These are phyloP conservation scores for Infundibulicybe gibba DNA, from an alignment of 768 basidiomycete genomes.

Conservation along the genomic window DNA sequence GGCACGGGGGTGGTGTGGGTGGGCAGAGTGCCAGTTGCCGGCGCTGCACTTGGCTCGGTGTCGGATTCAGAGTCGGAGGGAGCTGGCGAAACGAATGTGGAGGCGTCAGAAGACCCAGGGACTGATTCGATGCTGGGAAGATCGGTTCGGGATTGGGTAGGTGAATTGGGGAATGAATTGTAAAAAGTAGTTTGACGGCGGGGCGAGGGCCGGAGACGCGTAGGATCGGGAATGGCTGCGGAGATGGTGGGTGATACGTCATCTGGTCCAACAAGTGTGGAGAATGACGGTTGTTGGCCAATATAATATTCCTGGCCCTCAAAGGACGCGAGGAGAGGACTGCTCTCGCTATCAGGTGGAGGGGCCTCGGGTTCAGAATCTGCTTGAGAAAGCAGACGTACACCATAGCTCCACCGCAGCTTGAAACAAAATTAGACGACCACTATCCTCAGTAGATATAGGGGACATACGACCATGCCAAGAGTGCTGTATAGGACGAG, in stretches of 20 bases:
- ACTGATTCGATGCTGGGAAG: conserved; percentile 25
- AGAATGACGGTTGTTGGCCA: not conserved
- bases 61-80: conserved; percentile 12
- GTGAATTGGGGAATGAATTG: conserved; percentile 66
- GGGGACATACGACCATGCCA: conserved; percentile 76
- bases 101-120: conserved; percentile 11
- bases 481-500: conserved; percentile 91
- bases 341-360: conserved; percentile 23
- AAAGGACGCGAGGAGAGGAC: conserved; percentile 29
- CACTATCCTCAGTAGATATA: not conserved
- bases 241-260: conserved; percentile 1
- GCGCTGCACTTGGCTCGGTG: conserved; percentile 9
- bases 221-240: not conserved
- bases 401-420: conserved; percentile 93
- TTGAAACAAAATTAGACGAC: conserved; percentile 17
- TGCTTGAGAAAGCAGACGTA: conserved; percentile 74
- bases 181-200: conserved; percentile 43
- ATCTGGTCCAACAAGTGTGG: conserved; percentile 7
- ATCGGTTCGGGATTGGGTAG: conserved; percentile 32
- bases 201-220: conserved; percentile 5
- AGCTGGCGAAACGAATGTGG: conserved; percentile 5
- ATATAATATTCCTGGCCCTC: not conserved
- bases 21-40: conserved; percentile 1
- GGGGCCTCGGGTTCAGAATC: conserved; percentile 30
- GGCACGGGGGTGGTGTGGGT: conserved; percentile 3